Evolutionary conservation across 164 flowering plant genomes (phyloP).

Genomic region (Vitis rotundifolia): DNA sequence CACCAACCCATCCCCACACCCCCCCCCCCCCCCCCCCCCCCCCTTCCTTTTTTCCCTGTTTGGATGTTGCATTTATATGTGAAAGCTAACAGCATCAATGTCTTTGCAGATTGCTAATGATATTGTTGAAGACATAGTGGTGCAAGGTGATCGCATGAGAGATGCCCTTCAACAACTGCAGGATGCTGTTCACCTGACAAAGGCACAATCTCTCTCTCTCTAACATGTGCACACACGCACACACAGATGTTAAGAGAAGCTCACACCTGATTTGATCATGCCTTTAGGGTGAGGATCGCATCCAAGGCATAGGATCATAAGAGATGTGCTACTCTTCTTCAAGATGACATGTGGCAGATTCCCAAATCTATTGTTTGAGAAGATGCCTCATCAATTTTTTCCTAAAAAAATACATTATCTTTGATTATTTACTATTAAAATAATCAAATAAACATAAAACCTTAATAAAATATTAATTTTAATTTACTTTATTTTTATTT

Average conservation of each 20-base stretch:
- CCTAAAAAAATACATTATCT: no score
- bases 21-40: no score
- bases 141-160: conserved; percentile 76
- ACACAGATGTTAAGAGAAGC: background rate
- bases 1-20: no score
- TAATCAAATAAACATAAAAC: no score
- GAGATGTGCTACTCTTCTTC: no score
- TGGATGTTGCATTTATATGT: background rate
- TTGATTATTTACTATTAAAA: no score
- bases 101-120: conserved; percentile 70
- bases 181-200: conserved; percentile 88
- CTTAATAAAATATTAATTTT: no score
- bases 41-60: background rate
- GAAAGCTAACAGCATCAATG: background rate
- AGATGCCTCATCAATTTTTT: no score
- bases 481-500: no score
- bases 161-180: conserved; percentile 87
- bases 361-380: no score
- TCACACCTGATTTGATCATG: background rate
- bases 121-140: conserved; percentile 76
- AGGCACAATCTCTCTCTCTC: conserved; percentile 42
- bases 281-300: background rate
- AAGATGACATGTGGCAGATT: no score
- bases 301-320: no score
- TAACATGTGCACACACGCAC: background rate